phyloP scores from a whole-genome alignment of 2,329 filamentous ascomycete species.

The Monosporascus sp. region DNA sequence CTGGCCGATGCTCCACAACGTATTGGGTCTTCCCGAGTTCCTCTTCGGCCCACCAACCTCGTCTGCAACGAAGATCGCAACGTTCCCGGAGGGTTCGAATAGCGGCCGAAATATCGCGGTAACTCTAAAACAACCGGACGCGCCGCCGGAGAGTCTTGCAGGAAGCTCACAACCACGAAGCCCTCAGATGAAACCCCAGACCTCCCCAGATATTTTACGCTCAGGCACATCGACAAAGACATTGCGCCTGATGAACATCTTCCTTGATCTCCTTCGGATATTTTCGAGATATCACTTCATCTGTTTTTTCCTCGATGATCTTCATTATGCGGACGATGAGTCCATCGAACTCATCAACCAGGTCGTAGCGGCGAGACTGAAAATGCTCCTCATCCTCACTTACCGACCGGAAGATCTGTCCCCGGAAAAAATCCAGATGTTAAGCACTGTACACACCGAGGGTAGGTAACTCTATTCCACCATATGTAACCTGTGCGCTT shows the following conservation, averaged over 20 bases:
- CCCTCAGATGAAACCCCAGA: slow-evolving; percentile 38
- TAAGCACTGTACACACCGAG: slow-evolving; percentile 50
- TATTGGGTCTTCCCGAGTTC: slow-evolving; percentile 65
- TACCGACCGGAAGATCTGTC: slow-evolving; percentile 63
- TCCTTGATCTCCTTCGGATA: slow-evolving; percentile 77
- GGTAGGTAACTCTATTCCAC: slow-evolving; percentile 27
- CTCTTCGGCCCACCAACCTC: slow-evolving; percentile 47
- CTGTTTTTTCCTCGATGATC: slow-evolving; percentile 81
- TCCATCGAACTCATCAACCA: slow-evolving; percentile 77
- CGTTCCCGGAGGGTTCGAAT: slow-evolving; percentile 25
- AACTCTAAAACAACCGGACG: slow-evolving; percentile 38
- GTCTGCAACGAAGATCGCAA: slow-evolving; percentile 29
- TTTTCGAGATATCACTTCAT: slow-evolving; percentile 82
- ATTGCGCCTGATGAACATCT: slow-evolving; percentile 79
- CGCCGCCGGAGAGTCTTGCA: slow-evolving; percentile 43
- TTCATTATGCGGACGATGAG: slow-evolving; percentile 87
- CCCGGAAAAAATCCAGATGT: slow-evolving; percentile 48
- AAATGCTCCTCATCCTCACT: slow-evolving; percentile 76
- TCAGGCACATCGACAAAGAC: slow-evolving; percentile 54
- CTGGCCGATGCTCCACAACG: slow-evolving; percentile 58
- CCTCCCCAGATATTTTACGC: slow-evolving; percentile 55
- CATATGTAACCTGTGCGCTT: slow-evolving; percentile 1
- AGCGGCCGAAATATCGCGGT: slow-evolving; percentile 27
- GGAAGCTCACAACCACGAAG: slow-evolving; percentile 27
- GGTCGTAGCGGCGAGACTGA: slow-evolving; percentile 72